Conservation (phyloP, 768 basidiomycete genomes). For the Suillus spraguei region DNA sequence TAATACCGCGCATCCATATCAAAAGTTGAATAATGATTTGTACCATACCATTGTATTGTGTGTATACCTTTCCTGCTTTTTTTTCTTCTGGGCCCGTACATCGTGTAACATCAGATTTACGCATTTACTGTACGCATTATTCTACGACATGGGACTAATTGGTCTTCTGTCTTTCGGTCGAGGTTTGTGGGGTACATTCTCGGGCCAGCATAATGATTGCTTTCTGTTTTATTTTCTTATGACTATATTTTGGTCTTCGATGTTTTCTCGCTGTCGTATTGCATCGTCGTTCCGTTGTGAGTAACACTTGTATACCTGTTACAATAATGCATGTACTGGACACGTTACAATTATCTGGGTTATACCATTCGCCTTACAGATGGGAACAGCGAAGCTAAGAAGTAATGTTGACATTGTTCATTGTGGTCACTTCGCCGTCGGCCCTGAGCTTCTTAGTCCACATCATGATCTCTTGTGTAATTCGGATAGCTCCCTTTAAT, state of each 20-base stretch:
- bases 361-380: not conserved
- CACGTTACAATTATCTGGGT: not conserved
- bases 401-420: not conserved
- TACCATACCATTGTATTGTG: conserved; percentile 37
- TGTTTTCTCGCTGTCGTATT: conserved; percentile 25
- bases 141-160: conserved; percentile 37
- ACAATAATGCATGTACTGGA: conserved; percentile 13
- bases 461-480: conserved; percentile 4
- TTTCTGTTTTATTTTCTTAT: conserved; percentile 30
- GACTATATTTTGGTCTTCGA: conserved; percentile 33
- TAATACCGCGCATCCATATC: conserved; percentile 20
- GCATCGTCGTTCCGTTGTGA: conserved; percentile 32
- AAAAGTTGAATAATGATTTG: conserved; percentile 27
- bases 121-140: conserved; percentile 38
- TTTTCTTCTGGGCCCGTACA: conserved; percentile 28
- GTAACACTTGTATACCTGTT: conserved; percentile 30
- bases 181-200: conserved; percentile 31
- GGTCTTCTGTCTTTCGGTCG: conserved; percentile 25
- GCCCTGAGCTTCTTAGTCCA: conserved; percentile 12
- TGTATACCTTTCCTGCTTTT: conserved; percentile 23
- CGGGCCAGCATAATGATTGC: conserved; percentile 32
- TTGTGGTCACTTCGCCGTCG: conserved; percentile 12
- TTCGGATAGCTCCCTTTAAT: not conserved
- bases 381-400: not conserved
- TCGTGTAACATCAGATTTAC: conserved; percentile 33